These are phyloP conservation scores for Lecanicillium sp. DNA, from an alignment of 2,329 filamentous ascomycete genomes.

Conservation along the genomic window DNA sequence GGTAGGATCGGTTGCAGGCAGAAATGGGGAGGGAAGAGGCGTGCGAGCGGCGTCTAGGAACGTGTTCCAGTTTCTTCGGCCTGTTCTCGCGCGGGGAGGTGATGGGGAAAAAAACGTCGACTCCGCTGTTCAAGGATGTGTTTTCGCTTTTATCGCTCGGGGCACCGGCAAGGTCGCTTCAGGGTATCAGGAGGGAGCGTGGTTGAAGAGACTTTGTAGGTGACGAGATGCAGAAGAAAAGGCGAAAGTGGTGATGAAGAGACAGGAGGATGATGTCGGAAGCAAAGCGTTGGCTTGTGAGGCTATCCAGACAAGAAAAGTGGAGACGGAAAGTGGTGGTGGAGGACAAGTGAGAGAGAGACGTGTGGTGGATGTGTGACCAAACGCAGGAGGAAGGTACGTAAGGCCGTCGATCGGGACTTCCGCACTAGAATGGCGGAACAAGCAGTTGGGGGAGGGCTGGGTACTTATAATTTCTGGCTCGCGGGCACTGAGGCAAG, in stretches of 20 bases:
- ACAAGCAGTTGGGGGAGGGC: slow-evolving; percentile 47
- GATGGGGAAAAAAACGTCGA: slow-evolving; percentile 23
- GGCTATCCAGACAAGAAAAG: slow-evolving; percentile 22
- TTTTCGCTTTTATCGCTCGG: slow-evolving; percentile 13
- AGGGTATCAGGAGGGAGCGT: slow-evolving; percentile 10
- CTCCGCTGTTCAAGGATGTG: slow-evolving; percentile 17
- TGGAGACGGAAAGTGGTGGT: slow-evolving; percentile 26
- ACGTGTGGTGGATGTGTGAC: slow-evolving; percentile 35
- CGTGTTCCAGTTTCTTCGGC: slow-evolving; percentile 38
- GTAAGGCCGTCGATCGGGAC: slow-evolving; percentile 50
- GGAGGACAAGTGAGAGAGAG: slow-evolving; percentile 30
- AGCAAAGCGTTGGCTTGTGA: too few species aligned
- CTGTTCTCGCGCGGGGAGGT: slow-evolving; percentile 20
- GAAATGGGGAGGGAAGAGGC: slow-evolving; percentile 20
- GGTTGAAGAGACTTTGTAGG: slow-evolving; percentile 13
- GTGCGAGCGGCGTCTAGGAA: slow-evolving; percentile 30
- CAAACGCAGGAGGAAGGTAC: slow-evolving; percentile 41
- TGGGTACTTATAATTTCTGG: slow-evolving; percentile 53
- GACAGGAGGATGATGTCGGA: slow-evolving; percentile 1
- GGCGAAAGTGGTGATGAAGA: too few species aligned
- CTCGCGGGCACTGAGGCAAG: slow-evolving; percentile 28
- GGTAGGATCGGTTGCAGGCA: slow-evolving; percentile 29
- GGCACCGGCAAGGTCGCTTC: slow-evolving; percentile 11
- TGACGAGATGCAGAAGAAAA: slow-evolving; percentile 2
- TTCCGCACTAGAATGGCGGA: slow-evolving; percentile 48